Conservation (phyloP, 192 early-diverging fungal genomes). For the Coemansia brasiliensis region DNA sequence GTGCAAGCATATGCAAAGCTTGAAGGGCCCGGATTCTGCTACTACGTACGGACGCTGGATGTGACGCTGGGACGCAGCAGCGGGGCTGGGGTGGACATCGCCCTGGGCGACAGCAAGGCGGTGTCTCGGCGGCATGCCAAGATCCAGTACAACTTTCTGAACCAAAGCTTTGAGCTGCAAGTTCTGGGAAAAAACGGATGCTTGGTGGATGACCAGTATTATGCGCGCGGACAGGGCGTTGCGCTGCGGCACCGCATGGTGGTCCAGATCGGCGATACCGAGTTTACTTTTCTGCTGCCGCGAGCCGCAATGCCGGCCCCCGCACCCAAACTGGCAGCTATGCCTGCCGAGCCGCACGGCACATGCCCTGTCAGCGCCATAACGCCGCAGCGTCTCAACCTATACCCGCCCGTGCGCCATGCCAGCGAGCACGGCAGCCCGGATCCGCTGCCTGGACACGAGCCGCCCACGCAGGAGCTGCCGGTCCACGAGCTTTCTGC, state of each 20-base stretch:
- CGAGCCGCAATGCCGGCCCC: constrained; percentile 33
- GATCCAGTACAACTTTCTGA: constrained; percentile 82
- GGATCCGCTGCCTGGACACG: constrained; percentile 6
- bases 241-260: constrained; percentile 59
- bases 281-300: constrained; percentile 79
- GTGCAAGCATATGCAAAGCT: constrained; percentile 91
- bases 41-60: constrained; percentile 80
- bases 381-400: constrained; percentile 52
- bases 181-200: constrained; percentile 89
- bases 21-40: constrained; percentile 79
- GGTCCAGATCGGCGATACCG: constrained; percentile 83
- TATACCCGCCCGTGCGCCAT: constrained; percentile 14
- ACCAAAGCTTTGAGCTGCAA: constrained; percentile 78
- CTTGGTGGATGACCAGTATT: constrained; percentile 80
- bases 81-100: constrained; percentile 78
- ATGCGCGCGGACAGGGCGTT: constrained; percentile 64
- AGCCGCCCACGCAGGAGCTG: constrained; percentile 11
- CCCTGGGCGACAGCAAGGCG: constrained; percentile 79
- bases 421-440: constrained; percentile 11
- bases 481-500: not conserved
- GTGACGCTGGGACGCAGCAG: constrained; percentile 72
- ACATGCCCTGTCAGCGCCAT: constrained; percentile 47
- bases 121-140: constrained; percentile 85
- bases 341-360: constrained; percentile 1
- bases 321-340: not conserved